These are phyloP conservation scores for Phytophthora idaei DNA, from an alignment of 352 stramenopile genomes.

Conservation along the genomic window DNA sequence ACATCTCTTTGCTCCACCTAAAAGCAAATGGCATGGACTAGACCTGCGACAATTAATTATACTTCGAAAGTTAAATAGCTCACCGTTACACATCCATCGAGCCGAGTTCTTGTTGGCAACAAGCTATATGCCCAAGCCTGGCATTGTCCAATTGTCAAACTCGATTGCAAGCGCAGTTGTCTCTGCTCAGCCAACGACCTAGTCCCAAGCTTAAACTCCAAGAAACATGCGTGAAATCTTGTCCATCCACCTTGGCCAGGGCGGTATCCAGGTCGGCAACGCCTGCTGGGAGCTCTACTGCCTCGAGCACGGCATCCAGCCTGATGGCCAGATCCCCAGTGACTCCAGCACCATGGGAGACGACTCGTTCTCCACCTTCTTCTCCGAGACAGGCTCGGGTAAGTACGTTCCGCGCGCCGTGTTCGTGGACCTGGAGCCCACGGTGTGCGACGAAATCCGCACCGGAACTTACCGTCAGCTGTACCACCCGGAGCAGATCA, in stretches of 20 bases:
- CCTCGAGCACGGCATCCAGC: slow-evolving; percentile 92
- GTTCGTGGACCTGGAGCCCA: slow-evolving; percentile 97
- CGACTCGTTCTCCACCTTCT: slow-evolving; percentile 82
- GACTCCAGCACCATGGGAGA: slow-evolving; percentile 39
- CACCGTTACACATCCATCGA: slow-evolving; percentile 1
- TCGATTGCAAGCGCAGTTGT: not conserved
- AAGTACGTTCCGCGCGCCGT: slow-evolving; percentile 67
- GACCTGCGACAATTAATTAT: slow-evolving; percentile 15
- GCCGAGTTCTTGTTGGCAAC: not conserved
- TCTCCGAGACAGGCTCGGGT: slow-evolving; percentile 86
- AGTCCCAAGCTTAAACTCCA: not conserved
- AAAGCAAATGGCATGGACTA: not conserved
- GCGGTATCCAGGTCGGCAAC: slow-evolving; percentile 82
- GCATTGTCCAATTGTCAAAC: slow-evolving; percentile 27
- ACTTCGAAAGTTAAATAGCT: slow-evolving; percentile 10
- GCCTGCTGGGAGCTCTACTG: slow-evolving; percentile 94
- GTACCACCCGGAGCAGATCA: slow-evolving; percentile 98
- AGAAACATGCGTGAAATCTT: slow-evolving; percentile 93
- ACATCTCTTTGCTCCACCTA: no score
- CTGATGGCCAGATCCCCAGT: slow-evolving; percentile 86
- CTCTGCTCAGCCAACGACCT: no score
- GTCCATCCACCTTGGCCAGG: slow-evolving; percentile 96
- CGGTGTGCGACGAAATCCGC: slow-evolving; percentile 96
- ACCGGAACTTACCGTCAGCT: slow-evolving; percentile 95
- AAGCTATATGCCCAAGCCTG: not conserved